Conservation (phyloP, 208 protist species). For the Leishmania martiniquensis region DNA sequence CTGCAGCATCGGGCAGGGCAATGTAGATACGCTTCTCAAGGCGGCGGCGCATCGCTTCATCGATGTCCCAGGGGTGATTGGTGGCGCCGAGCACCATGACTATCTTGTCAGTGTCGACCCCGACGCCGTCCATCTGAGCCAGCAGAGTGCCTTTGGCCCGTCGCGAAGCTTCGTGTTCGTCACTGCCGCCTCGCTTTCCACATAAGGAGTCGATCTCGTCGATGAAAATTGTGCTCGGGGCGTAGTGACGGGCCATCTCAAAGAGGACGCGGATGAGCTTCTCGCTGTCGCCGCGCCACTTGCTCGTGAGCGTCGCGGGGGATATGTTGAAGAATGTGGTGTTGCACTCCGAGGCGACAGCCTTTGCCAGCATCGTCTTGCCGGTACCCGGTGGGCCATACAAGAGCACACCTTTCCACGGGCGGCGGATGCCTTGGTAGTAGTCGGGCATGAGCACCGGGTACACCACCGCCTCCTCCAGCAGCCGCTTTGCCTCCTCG, state of each 20-base stretch:
- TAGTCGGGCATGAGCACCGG: constrained; percentile 94
- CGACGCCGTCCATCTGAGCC: constrained; percentile 96
- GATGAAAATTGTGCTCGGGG: constrained; percentile 95
- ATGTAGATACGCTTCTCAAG: constrained; percentile 95
- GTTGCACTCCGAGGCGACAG: constrained; percentile 89
- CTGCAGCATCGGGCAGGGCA: constrained; percentile 74
- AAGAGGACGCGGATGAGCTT: constrained; percentile 95
- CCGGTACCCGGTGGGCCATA: constrained; percentile 94
- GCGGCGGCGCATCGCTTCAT: constrained; percentile 92
- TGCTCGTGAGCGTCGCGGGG: constrained; percentile 91
- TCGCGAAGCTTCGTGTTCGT: constrained; percentile 92
- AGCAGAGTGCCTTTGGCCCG: constrained; percentile 99
- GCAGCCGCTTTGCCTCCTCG: constrained; percentile 88
- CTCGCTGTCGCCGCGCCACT: constrained; percentile 95
- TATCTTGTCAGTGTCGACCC: constrained; percentile 70
- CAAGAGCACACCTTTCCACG: constrained; percentile 93
- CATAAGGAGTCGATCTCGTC: constrained; percentile 97
- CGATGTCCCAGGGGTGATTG: constrained; percentile 94
- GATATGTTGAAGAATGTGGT: constrained; percentile 96
- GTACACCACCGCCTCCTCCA: constrained; percentile 94
- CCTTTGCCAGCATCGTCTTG: constrained; percentile 95
- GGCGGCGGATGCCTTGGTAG: constrained; percentile 90
- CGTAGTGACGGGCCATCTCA: constrained; percentile 91
- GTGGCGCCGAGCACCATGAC: constrained; percentile 95
- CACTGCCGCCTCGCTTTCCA: constrained; percentile 74